Base-by-base conservation (phyloP, 768 basidiomycete species). In the Boletus eberwhitei region DNA sequence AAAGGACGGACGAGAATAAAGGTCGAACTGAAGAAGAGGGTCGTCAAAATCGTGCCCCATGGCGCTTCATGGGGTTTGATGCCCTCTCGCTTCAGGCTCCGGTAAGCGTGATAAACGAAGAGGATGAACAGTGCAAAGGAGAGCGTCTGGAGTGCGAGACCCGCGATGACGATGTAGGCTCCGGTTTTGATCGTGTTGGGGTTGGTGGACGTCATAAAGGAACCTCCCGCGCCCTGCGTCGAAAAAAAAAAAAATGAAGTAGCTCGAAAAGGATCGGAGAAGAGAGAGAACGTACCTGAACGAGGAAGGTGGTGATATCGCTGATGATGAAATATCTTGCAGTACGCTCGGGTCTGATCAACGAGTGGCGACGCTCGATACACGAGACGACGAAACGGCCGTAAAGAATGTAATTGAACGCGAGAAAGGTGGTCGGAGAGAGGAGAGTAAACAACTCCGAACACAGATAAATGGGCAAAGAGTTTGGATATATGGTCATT, bases 331-430 rank as follows among this genome's bases (percentile, higher is more conserved):
- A 71, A 24, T 64, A 60, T 32, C 34, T 41, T 2, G 62, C 63
- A 0, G 66, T 61, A 32, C 53, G 60, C 40, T 66, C 61, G 13
- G 70, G 71, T 29, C 50, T 53, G 45, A 72, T 62, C 22, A 59
- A 32, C 8, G 64, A 65, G 39, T 70, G 57, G 9, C 43, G 54
- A 41, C 52, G 59, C 1, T 60, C 52, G 14, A 62, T 52, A 8
- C 60, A 68, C 13, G 40, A 44, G 43, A 59, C 39, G 0, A 68
- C 39, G 16, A 73, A 61, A 21, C 59, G 58, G 4, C 73, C 70
- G 22, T 69, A 72, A 9, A 71, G 48, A 22, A 73, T 68, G 43
- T 71, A 72, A 48, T 72, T 64, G 38, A 69, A 73, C 16, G 73
- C 71, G 19, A 73, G 56, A 41, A 66, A 72, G 2, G 61, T 50